Evolutionary conservation across 2,329 filamentous ascomycete genomes (phyloP), one percentile per base, ranked within the genome.

Genomic region (Colletotrichum limetticola): DNA sequence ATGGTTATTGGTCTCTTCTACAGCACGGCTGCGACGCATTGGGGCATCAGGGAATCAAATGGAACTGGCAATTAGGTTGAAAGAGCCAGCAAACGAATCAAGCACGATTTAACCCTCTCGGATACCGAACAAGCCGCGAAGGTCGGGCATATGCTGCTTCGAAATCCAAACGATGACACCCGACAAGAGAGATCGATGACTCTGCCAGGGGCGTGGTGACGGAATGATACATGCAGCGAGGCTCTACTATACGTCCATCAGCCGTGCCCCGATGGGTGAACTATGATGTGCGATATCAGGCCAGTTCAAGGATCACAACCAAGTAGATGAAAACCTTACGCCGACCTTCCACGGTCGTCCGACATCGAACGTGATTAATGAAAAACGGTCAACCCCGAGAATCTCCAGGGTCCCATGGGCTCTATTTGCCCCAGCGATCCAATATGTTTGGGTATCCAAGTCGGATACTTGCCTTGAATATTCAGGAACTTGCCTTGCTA

Each of bases 11-110:
- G 67, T 73, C 49, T 72, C 59, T 61, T 71, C 60, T 60, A 66
- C 55, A 37, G 60, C 60, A 71, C 22, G 66, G 61, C 71, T 71
- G 61, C 61, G 35, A 61, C 57, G 66, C 59, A 72, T 59, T 58
- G 53, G 53, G 70, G 66, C 59, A 69, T 59, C 35, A 66, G 53
- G 59, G 55, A 60, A 64, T 46, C 55, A 72, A 64, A 22, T 55
- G 32, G 26, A 69, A 60, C 46, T 64, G 70, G 70, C 59, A 63
- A 49, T 59, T 30, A 55, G 46, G 46, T 30, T 60, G 55, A 49
- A 49, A 49, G 42, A 58, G 70, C 59, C 70, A 69, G 55, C 42
- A 72, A 72, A 72, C 68, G 57, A 68, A 72, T 64, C n/a, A 64
- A 71, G 26, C 49, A 49, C 49, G 64, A 26, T 71, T 61, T 59